Evolutionary conservation across 768 basidiomycete species (phyloP), one percentile per base, ranked within the genome.

Genomic region (Clavaria fumosa): DNA sequence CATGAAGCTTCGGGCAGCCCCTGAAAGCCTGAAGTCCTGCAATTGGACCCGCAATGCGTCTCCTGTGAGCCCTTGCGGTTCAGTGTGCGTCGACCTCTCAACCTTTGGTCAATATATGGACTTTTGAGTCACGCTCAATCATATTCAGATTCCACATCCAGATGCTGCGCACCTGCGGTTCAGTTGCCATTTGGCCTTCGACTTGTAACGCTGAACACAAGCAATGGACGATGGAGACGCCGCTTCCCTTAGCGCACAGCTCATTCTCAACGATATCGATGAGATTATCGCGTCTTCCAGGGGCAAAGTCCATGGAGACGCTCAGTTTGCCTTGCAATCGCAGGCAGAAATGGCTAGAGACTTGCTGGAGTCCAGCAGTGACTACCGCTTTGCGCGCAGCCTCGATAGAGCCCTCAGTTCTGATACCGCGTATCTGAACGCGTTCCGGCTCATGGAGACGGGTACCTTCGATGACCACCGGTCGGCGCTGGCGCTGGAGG

Each of bases 241-340:
- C n/a, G n/a, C n/a, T n/a, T n/a, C n/a, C n/a, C 53, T 71, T 30
- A 56, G 64, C 24, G 57, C 61, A 1, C 53, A 61, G 39, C 55
- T 69, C 32, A 45, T 47, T 3, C 55, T 69, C 24, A 48, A 58
- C n/a, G 68, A 69, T 38, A 56, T 66, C 14, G 54, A 51, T 15
- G 50, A 52, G 10, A 41, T 64, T 11, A 54, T 57, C 7, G 44
- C 53, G 15, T 34, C 45, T 0, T 45, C 52, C 11, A 69, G 69
- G 40, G 64, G 64, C 20, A 64, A 66, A 43, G 45, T 47, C 2
- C 54, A 56, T 15, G 51, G 58, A 0, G 70, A 75, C 45, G 61
- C 63, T 26, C 64, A 69, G 26, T 37, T 60, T 5, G 72, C 72
- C 0, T 50, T 68, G 5, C 53, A 56, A 24, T 28, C 66, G 1